A percentile compares a stretch with the other conserved stretches of the same genome.
Conservation (phyloP, 768 basidiomycete species). For the Leccinum subtestaceum region DNA sequence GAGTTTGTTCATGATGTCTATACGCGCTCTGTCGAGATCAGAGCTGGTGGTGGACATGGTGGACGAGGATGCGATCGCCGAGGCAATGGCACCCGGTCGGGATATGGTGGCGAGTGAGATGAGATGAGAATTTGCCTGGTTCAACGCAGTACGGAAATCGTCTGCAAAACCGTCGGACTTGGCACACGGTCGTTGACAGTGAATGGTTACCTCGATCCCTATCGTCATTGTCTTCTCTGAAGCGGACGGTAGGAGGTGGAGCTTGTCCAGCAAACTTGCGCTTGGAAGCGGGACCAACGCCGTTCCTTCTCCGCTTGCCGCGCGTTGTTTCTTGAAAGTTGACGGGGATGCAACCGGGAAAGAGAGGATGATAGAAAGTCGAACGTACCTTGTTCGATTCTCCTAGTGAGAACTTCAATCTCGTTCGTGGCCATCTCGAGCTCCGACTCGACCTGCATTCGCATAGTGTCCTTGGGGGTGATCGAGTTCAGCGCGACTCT, state of each 20-base stretch:
- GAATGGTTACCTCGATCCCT: conserved; percentile 33
- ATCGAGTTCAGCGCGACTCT: conserved; percentile 8
- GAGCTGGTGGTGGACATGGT: conserved; percentile 32
- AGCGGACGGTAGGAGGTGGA: conserved; percentile 27
- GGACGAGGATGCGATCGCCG: conserved; percentile 38
- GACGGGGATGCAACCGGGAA: neutral
- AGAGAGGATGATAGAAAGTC: neutral
- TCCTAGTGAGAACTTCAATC: conserved; percentile 61
- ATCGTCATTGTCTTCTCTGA: conserved; percentile 34
- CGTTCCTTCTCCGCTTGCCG: conserved; percentile 32
- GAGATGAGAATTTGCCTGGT: conserved; percentile 58
- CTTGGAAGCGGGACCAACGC: conserved; percentile 23
- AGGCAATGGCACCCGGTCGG: conserved; percentile 34
- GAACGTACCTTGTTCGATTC: conserved; percentile 44
- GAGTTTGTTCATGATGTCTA: conserved; percentile 64
- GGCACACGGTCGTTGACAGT: neutral
- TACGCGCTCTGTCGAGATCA: conserved; percentile 53
- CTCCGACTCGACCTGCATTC: conserved; percentile 72
- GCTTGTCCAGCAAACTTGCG: conserved; percentile 36
- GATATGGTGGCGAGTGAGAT: conserved; percentile 51
- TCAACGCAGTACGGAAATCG: conserved; percentile 70
- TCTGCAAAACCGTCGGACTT: conserved; percentile 39
- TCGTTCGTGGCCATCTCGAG: conserved; percentile 71
- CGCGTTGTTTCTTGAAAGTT: conserved; percentile 25
- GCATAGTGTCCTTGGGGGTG: conserved; percentile 52